Evolutionary conservation across 1,284 basidiomycete genomes (phyloP).

Genomic region (Wolfiporia cocos): DNA sequence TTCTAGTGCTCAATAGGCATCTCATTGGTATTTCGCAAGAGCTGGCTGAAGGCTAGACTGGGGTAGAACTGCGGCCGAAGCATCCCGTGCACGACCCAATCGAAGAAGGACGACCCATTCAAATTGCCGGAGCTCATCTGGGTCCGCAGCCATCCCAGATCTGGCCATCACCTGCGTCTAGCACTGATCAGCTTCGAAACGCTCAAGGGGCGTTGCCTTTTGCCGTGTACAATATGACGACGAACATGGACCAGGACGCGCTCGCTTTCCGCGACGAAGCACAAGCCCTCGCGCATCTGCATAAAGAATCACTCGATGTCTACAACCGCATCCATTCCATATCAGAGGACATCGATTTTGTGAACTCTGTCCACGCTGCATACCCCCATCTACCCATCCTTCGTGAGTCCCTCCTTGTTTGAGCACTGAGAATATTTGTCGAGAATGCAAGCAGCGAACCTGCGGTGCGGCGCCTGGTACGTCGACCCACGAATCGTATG

Average conservation of each 20-base stretch:
- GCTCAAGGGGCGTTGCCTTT: no score
- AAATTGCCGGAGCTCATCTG: no score
- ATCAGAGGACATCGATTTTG: constrained; percentile 68
- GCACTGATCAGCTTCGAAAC: no score
- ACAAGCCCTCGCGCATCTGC: constrained; percentile 40
- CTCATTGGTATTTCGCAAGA: no score
- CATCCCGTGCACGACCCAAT: no score
- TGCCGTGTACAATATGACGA: background rate
- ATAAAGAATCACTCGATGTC: constrained; percentile 67
- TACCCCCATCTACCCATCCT: constrained; percentile 61
- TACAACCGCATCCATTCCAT: constrained; percentile 88
- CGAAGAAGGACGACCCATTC: no score
- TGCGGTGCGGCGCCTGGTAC: constrained; percentile 95
- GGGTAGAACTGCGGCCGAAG: no score
- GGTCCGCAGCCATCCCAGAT: no score
- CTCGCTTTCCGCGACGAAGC: constrained; percentile 9
- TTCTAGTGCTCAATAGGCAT: no score
- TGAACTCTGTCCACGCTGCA: constrained; percentile 47
- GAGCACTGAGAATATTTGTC: background rate
- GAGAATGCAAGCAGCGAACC: constrained; percentile 75
- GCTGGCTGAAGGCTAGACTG: no score
- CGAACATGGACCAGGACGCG: background rate
- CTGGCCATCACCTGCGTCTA: no score
- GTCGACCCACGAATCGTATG: constrained; percentile 63
- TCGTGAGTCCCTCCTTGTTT: constrained; percentile 37